phyloP scores from a whole-genome alignment of 1,284 basidiomycete species.

The Veloboletus limbatus region DNA sequence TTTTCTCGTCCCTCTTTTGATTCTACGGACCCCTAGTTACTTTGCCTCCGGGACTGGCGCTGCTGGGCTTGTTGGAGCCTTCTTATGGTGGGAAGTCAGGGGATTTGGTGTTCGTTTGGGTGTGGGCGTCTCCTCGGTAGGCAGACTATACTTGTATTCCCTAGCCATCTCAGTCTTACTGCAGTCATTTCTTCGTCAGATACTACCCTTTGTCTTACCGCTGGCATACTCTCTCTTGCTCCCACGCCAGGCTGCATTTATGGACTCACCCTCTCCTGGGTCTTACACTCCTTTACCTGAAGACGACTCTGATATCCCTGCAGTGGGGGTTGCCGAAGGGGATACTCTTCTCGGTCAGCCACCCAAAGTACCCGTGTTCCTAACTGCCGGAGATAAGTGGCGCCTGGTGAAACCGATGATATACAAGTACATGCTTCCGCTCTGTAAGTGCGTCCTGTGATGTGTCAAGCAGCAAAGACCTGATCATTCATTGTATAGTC shows the following conservation, averaged over 20 bases:
- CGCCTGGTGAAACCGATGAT: slow-evolving; percentile 71
- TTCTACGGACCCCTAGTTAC: slow-evolving; percentile 48
- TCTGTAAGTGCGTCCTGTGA: slow-evolving; percentile 52
- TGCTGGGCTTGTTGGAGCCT: slow-evolving; percentile 90
- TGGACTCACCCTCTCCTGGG: slow-evolving; percentile 39
- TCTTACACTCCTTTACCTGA: slow-evolving; percentile 56
- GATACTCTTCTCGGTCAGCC: slow-evolving; percentile 30
- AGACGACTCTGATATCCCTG: slow-evolving; percentile 40
- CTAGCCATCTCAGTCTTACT: slow-evolving; percentile 1
- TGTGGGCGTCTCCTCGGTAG: slow-evolving; percentile 75
- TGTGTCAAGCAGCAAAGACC: neutral
- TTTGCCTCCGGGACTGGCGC: slow-evolving; percentile 93
- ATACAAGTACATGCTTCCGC: slow-evolving; percentile 74
- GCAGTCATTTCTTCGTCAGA: slow-evolving; percentile 38
- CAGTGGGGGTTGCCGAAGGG: slow-evolving; percentile 39
- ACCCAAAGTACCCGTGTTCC: slow-evolving; percentile 39
- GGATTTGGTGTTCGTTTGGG: slow-evolving; percentile 82
- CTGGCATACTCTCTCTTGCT: slow-evolving; percentile 73
- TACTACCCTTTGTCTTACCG: slow-evolving; percentile 77
- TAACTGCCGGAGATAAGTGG: slow-evolving; percentile 74
- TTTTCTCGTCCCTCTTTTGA: neutral
- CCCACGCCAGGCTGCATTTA: slow-evolving; percentile 55
- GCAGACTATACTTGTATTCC: slow-evolving; percentile 23
- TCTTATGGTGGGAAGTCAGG: slow-evolving; percentile 92
- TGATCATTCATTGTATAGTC: slow-evolving; percentile 42